Percentiles rank a stretch among this genome's conserved stretches.
Evolutionary conservation across 2,329 filamentous ascomycete genomes (phyloP).

Genomic region (Pseudogymnoascus sp.): DNA sequence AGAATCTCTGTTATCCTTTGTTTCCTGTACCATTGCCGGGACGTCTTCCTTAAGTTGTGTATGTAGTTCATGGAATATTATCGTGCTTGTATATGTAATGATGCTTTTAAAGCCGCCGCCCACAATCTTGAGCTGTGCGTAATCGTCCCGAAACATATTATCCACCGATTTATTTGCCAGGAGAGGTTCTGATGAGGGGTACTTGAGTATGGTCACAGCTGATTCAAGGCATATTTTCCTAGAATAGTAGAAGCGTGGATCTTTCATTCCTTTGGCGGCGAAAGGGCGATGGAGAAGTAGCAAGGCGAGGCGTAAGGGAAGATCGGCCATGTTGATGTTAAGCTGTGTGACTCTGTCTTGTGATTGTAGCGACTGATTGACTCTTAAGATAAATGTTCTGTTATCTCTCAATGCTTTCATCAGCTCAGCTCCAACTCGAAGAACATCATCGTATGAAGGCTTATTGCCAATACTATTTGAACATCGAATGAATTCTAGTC

Average conservation of each 20-base stretch:
- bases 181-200: constrained; percentile 9
- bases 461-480: constrained; percentile 40
- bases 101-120: constrained; percentile 37
- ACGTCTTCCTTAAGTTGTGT: constrained; percentile 38
- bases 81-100: constrained; percentile 33
- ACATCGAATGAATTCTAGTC: constrained; percentile 38
- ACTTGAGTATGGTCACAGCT: constrained; percentile 26
- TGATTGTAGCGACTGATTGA: not conserved
- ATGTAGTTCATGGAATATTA: constrained; percentile 41
- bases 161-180: not conserved
- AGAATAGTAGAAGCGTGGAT: constrained; percentile 44
- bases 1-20: constrained; percentile 24
- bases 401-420: constrained; percentile 28
- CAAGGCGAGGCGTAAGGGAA: constrained; percentile 46
- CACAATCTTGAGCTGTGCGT: constrained; percentile 31
- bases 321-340: constrained; percentile 41
- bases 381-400: constrained; percentile 13
- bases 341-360: constrained; percentile 8
- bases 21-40: constrained; percentile 27
- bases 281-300: constrained; percentile 47
- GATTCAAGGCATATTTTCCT: constrained; percentile 41
- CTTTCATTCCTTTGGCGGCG: constrained; percentile 33
- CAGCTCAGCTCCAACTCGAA: constrained; percentile 40
- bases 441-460: constrained; percentile 40
- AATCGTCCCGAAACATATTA: constrained; percentile 28